phyloP scores from a whole-genome alignment of 2,329 filamentous ascomycete species.

The Exophiala sp. region DNA sequence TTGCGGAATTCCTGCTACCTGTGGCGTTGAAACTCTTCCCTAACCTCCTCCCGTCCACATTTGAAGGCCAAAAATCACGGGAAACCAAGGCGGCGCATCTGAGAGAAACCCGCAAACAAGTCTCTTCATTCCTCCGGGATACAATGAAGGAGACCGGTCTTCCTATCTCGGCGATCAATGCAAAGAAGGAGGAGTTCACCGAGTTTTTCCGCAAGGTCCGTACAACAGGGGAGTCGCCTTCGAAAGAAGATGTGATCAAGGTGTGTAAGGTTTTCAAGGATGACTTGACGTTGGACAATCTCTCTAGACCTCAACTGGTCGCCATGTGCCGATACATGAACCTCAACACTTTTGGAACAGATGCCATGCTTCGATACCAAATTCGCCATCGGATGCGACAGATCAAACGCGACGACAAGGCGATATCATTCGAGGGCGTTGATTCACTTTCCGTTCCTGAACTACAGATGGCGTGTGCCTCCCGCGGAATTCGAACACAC shows the following conservation, averaged over 20 bases:
- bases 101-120: constrained; percentile 82
- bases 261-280: constrained; percentile 99
- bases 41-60: constrained; percentile 94
- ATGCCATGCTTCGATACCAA: constrained; percentile 96
- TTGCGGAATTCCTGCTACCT: constrained; percentile 78
- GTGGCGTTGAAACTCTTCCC: constrained; percentile 92
- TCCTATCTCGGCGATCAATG: constrained; percentile 73
- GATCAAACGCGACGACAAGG: constrained; percentile 95
- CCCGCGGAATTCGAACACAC: constrained; percentile 85
- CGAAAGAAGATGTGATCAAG: constrained; percentile 87
- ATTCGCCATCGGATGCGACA: constrained; percentile 97
- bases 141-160: constrained; percentile 91
- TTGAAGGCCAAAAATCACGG: constrained; percentile 84
- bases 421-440: constrained; percentile 89
- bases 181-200: constrained; percentile 87
- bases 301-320: constrained; percentile 89
- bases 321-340: constrained; percentile 99
- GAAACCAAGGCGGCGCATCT: constrained; percentile 79
- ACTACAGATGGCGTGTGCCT: constrained; percentile 84
- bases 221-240: constrained; percentile 83
- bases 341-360: constrained; percentile 91
- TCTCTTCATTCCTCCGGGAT: constrained; percentile 80
- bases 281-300: constrained; percentile 91
- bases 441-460: constrained; percentile 89
- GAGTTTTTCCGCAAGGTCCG: constrained; percentile 97